Evolutionary conservation across 2,329 filamentous ascomycete genomes (phyloP).

Genomic region (Clarireedia hainanense): DNA sequence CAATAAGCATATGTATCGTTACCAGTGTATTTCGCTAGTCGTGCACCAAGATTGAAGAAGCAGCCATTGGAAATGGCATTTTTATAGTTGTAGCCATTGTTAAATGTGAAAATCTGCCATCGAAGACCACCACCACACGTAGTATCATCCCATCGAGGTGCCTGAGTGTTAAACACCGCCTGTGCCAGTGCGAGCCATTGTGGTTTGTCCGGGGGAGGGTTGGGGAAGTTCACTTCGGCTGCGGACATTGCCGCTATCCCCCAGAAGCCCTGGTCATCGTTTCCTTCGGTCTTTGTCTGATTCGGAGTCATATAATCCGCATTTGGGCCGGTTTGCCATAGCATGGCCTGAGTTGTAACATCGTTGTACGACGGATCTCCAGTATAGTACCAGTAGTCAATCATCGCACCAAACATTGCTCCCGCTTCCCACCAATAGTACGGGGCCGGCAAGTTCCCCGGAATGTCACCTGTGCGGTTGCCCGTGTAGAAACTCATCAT

Average conservation of each 20-base stretch:
- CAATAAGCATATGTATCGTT: slow-evolving; percentile 72
- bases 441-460: slow-evolving; percentile 44
- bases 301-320: slow-evolving; percentile 73
- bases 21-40: slow-evolving; percentile 68
- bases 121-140: slow-evolving; percentile 68
- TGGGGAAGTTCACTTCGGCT: slow-evolving; percentile 56
- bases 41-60: slow-evolving; percentile 56
- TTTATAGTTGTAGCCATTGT: slow-evolving; percentile 74
- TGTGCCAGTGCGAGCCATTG: slow-evolving; percentile 67
- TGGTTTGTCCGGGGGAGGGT: slow-evolving; percentile 48
- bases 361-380: slow-evolving; percentile 65
- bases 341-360: slow-evolving; percentile 57
- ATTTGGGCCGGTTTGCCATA: slow-evolving; percentile 66
- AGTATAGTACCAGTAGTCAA: slow-evolving; percentile 84
- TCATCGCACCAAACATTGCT: slow-evolving; percentile 60
- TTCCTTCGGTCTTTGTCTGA: slow-evolving; percentile 60
- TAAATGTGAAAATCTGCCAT: slow-evolving; percentile 82
- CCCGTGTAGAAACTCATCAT: slow-evolving; percentile 46
- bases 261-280: slow-evolving; percentile 74
- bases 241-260: slow-evolving; percentile 62
- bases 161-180: slow-evolving; percentile 75
- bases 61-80: slow-evolving; percentile 56
- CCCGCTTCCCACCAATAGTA: slow-evolving; percentile 59
- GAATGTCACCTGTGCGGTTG: slow-evolving; percentile 41
- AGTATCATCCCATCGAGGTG: slow-evolving; percentile 60